phyloP scores from a whole-genome alignment of 2,329 filamentous ascomycete genomes.

The Akanthomyces lecanii region DNA sequence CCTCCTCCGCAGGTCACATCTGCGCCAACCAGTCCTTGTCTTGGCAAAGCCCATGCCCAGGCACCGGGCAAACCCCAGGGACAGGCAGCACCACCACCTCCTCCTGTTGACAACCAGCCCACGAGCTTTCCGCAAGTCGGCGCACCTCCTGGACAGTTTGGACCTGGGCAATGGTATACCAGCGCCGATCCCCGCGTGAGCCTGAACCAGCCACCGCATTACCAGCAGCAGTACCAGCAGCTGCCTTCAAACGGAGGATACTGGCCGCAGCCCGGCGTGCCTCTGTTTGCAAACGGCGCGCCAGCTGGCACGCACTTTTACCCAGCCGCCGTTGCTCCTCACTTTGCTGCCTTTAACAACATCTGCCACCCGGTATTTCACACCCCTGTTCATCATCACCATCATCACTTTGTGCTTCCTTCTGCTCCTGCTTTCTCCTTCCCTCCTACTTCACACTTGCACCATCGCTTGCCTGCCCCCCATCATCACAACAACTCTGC shows the following conservation, averaged over 20 bases:
- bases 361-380: constrained; percentile 16
- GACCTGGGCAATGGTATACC: constrained; percentile 15
- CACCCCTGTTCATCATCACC: not conserved
- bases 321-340: constrained; percentile 4
- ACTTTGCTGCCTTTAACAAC: constrained; percentile 15
- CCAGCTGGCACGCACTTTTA: constrained; percentile 17
- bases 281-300: constrained; percentile 15
- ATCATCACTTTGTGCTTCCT: not conserved
- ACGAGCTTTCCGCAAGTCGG: constrained; percentile 16
- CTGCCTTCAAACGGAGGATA: constrained; percentile 6
- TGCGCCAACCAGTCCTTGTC: not conserved
- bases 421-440: constrained; percentile 10
- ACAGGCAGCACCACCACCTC: not conserved
- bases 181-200: constrained; percentile 13
- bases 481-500: constrained; percentile 19
- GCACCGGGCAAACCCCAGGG: not conserved
- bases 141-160: constrained; percentile 9
- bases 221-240: constrained; percentile 3
- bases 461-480: constrained; percentile 9
- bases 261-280: not conserved
- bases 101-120: constrained; percentile 14
- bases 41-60: not conserved
- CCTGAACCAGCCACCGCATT: constrained; percentile 10
- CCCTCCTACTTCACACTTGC: not conserved
- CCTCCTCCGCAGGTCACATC: not conserved